phyloP scores from a whole-genome alignment of 345 rosid species.

The Turnera subulata region DNA sequence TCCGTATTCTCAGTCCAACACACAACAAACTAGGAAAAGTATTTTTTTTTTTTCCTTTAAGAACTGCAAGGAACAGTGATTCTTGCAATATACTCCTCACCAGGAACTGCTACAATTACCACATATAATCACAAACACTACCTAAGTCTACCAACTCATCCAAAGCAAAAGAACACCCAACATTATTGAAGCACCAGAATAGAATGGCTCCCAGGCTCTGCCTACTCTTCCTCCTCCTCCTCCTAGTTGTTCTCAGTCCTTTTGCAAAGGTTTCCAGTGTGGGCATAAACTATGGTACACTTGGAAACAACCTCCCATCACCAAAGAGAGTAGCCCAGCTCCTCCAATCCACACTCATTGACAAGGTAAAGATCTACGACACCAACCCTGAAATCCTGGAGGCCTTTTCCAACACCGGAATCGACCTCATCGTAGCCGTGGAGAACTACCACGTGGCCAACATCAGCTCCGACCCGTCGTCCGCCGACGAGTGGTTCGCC shows the following conservation, averaged over 20 bases:
- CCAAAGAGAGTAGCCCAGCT: slow-evolving; percentile 60
- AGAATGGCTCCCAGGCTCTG: slow-evolving; percentile 12
- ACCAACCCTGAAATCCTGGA: slow-evolving; percentile 55
- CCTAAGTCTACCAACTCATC: not conserved
- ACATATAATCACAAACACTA: too few relatives aligned
- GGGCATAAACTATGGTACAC: slow-evolving; percentile 62
- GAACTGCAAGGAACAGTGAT: too few relatives aligned
- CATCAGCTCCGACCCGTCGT: slow-evolving; percentile 38
- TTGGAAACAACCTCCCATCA: slow-evolving; percentile 62
- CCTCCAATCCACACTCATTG: slow-evolving; percentile 59
- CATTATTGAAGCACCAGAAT: slow-evolving; percentile 1
- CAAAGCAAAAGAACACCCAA: too few relatives aligned
- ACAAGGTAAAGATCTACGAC: slow-evolving; percentile 66
- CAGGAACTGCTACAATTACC: not conserved
- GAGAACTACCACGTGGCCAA: slow-evolving; percentile 48
- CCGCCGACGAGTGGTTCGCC: slow-evolving; percentile 52
- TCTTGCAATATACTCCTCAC: not conserved
- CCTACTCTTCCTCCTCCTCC: slow-evolving; percentile 10
- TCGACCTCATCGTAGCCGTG: slow-evolving; percentile 53
- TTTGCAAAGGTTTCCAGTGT: slow-evolving; percentile 24
- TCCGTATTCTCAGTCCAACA: too few relatives aligned
- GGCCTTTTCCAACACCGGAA: slow-evolving; percentile 65
- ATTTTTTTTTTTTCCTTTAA: too few relatives aligned
- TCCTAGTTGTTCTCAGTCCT: slow-evolving; percentile 11
- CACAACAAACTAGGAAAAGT: too few relatives aligned